Base-by-base conservation (phyloP, 2,329 filamentous ascomycete species). In the Venturia nashicola region DNA sequence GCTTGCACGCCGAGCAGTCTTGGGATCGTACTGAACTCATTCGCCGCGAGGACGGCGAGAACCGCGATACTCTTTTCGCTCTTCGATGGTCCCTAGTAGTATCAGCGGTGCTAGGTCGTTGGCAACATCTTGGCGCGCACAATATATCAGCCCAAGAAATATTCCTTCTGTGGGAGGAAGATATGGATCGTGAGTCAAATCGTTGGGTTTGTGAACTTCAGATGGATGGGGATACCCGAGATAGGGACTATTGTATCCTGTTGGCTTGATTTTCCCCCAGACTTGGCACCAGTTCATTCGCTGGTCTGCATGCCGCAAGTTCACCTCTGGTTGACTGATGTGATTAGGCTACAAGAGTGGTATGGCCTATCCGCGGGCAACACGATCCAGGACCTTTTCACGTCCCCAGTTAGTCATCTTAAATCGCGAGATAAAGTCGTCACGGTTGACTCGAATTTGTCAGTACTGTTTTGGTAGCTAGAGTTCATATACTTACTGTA, bases 401-500 rank as follows among this genome's bases (percentile, higher is more conserved):
- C 62, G 40, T 18, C 65, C 65, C 34, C 39, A 65, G 20, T 66
- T 66, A 8, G 54, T 43, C 43, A 65, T 65, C 34, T 65, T 63
- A 36, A 59, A 68, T 3, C 66, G 64, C 3, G 67, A 68, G 54
- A 68, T 67, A 51, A 62, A 68, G 59, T 69, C 66, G 34, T 68
- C 66, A 20, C 63, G 54, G 51, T 69, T 69, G 57, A 69, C 68
- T 69, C 34, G 12, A 32, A n/a, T 4, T 18, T 6, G 16, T 65
- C 8, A 55, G 34, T 9, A 20, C 20, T n/a, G 36, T 3, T 63
- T 39, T 6, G 23, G 39, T 27, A 14, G 42, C n/a, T 8, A 6
- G 20, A 40, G 46, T 18, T 32, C 2, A 48, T 18, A 23, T 7
- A 84, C 88, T 81, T 78, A 91, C 90, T 87, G 71, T 97, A 97